These are phyloP conservation scores for Populus davidiana DNA, from an alignment of 345 rosid species.

Conservation along the genomic window DNA sequence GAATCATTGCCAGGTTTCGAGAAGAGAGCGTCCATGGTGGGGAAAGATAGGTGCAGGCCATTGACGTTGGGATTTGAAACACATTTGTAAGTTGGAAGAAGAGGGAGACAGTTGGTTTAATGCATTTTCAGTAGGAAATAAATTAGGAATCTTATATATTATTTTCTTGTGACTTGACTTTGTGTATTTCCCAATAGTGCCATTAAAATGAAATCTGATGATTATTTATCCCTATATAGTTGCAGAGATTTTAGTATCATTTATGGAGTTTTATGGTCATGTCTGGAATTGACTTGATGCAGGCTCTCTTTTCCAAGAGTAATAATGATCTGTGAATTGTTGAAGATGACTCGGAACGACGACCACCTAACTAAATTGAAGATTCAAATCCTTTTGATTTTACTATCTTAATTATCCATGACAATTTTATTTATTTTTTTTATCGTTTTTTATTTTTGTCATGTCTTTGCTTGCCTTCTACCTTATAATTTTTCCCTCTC, in stretches of 20 bases:
- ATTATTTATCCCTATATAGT: neutral
- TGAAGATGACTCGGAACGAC: neutral
- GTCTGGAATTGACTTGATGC: neutral
- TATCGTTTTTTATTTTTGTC: too few relatives aligned
- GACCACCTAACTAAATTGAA: neutral
- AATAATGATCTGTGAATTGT: neutral
- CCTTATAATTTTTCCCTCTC: too few relatives aligned
- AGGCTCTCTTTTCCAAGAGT: neutral
- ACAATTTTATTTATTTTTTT: too few relatives aligned
- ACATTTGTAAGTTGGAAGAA: neutral
- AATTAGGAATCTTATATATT: neutral
- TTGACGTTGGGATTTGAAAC: slow-evolving; percentile 31
- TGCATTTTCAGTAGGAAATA: neutral
- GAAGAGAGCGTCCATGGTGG: slow-evolving; percentile 2
- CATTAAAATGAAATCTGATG: neutral
- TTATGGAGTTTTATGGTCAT: neutral
- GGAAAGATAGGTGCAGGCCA: slow-evolving; percentile 20
- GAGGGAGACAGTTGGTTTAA: neutral
- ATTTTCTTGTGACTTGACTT: neutral
- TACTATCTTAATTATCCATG: too few relatives aligned
- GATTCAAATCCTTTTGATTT: neutral
- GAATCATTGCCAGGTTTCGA: slow-evolving; percentile 6
- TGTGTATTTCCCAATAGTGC: slow-evolving; percentile 16
- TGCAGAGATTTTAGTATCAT: neutral
- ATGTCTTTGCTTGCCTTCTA: too few relatives aligned